Percentiles rank a stretch among this genome's conserved stretches.
phyloP scores from a whole-genome alignment of 257 asterid species.

The Anisodus acutangulus region DNA sequence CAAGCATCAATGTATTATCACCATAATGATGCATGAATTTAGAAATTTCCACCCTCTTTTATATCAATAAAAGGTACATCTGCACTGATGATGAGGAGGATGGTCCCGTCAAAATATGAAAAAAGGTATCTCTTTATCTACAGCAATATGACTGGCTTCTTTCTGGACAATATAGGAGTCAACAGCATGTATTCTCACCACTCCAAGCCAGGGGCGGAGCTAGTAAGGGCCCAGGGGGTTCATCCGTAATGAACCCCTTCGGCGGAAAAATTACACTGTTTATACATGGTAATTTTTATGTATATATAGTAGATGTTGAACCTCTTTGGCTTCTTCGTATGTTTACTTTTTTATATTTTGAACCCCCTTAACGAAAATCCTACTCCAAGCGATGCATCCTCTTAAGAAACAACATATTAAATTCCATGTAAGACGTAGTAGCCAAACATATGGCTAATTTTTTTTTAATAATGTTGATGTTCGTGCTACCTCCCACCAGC shows the following conservation, averaged over 20 bases:
- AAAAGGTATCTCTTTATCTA: not conserved
- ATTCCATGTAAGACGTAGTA: not conserved
- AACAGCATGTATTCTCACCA: not conserved
- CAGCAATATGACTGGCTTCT: not conserved
- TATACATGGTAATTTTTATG: too few relatives aligned
- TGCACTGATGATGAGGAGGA: not conserved
- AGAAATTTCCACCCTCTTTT: not conserved
- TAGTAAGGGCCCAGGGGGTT: too few relatives aligned
- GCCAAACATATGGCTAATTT: not conserved
- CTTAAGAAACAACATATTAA: not conserved
- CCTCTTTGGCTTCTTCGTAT: too few relatives aligned
- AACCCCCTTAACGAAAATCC: too few relatives aligned
- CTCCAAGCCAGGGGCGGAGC: not conserved
- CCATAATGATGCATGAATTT: not conserved
- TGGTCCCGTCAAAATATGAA: not conserved
- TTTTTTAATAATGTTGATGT: not conserved
- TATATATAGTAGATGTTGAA: too few relatives aligned
- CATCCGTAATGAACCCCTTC: too few relatives aligned
- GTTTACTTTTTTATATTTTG: too few relatives aligned
- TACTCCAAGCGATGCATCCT: not conserved
- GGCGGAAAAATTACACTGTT: too few relatives aligned
- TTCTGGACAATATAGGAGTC: conserved; percentile 18
- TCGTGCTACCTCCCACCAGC: not conserved
- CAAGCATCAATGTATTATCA: conserved; percentile 16
- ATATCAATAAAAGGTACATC: conserved; percentile 3